Base-by-base conservation (phyloP, 2,329 filamentous ascomycete species). In the Botrytis byssoidea region DNA sequence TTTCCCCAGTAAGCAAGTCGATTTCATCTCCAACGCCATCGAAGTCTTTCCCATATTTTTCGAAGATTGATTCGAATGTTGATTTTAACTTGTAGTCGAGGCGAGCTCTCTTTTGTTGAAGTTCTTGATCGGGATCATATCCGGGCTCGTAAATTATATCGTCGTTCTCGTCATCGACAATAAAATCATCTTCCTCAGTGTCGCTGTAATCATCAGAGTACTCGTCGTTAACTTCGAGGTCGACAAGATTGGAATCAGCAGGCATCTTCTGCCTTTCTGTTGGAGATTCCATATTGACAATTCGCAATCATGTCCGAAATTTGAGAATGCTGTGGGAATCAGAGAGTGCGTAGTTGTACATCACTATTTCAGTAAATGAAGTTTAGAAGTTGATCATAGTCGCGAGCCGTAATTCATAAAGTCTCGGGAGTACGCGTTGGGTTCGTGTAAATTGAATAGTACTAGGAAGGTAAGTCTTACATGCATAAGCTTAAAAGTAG, bases 61-160 rank as follows among this genome's bases (percentile, higher is more conserved):
- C 89, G 81, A 97, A 97, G 72, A 98, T 97, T 73, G 89, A 85
- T 80, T 97, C 94, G 81, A 97, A 96, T 8, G 90, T 90, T n/a
- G 90, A 91, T 81, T 96, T 95, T 59, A 97, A 87, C 74, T 90
- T 90, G 76, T 86, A 84, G 75, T 93, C 90, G 73, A 94, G 92
- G 72, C 87, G 86, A 68, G 88, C 87, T 76, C 92, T 88, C 66
- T 88, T 89, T 74, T 88, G 84, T 64, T 89, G 85, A 25, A 94
- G 83, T 72, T 89, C 86, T 75, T 86, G 85, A 70, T 86, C 84
- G 25, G 88, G 85, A 74, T 90, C 86, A 46, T 86, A 85, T 61
- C 83, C 82, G 73, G 74, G 70, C 29, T 74, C 75, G 35, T 75
- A 72, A 2, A 73, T 32, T 59, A 70, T 22, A 51, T 76, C 73